Percentiles rank a stretch among this genome's conserved stretches.
phyloP scores from a whole-genome alignment of 768 basidiomycete species.

The Phaeolepiota aurea region DNA sequence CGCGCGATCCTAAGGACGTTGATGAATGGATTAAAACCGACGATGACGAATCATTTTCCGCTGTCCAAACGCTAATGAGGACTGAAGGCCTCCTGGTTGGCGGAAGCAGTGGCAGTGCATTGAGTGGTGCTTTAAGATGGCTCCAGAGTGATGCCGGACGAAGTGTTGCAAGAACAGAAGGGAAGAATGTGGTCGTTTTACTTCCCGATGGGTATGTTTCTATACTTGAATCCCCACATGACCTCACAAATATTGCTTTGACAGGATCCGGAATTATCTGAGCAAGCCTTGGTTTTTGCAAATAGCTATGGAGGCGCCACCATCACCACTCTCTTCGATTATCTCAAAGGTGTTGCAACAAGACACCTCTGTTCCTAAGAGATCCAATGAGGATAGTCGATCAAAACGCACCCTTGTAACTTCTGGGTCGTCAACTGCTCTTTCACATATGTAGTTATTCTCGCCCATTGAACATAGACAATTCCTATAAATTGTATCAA shows the following conservation, averaged over 20 bases:
- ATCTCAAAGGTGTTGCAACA: conserved; percentile 25
- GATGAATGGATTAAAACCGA: conserved; percentile 81
- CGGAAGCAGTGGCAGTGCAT: conserved; percentile 84
- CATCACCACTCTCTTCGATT: conserved; percentile 40
- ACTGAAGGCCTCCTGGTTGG: conserved; percentile 87
- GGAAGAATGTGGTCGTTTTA: conserved; percentile 82
- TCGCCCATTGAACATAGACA: too few relatives aligned
- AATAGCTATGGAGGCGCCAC: conserved; percentile 48
- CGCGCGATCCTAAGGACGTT: conserved; percentile 49
- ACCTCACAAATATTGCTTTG: too few relatives aligned
- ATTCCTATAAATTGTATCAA: too few relatives aligned
- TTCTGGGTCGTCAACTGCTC: too few relatives aligned
- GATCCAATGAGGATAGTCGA: too few relatives aligned
- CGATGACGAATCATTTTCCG: conserved; percentile 75
- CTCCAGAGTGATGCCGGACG: conserved; percentile 64
- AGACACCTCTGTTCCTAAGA: conserved; percentile 1
- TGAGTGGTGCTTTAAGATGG: conserved; percentile 74
- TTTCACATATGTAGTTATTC: too few relatives aligned
- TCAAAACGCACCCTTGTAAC: too few relatives aligned
- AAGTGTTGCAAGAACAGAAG: conserved; percentile 52
- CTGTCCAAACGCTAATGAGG: conserved; percentile 69
- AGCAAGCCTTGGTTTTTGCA: conserved; percentile 88
- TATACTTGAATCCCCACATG: too few relatives aligned
- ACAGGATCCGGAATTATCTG: conserved; percentile 91
- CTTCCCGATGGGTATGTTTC: conserved; percentile 90